Percentiles rank a stretch among this genome's conserved stretches.
phyloP scores from a whole-genome alignment of 129 eudicot species.

The Oenanthe sinensis region DNA sequence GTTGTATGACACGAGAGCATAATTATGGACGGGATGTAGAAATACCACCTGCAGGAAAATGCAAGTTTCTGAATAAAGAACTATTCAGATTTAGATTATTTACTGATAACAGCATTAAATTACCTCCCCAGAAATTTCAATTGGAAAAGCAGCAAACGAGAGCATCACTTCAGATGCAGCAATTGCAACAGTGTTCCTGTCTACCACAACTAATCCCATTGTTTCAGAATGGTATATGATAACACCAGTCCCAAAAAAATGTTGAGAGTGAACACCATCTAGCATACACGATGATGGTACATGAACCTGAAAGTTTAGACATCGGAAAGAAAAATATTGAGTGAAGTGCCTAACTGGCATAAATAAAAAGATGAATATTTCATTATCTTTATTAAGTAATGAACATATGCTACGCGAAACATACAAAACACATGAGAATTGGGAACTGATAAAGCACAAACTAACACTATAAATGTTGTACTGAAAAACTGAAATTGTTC shows the following conservation, averaged over 20 bases:
- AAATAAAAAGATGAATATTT: background rate
- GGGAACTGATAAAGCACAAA: background rate
- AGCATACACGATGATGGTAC: constrained; percentile 93
- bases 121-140: constrained; percentile 95
- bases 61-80: constrained; percentile 6
- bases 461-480: background rate
- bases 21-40: constrained; percentile 94
- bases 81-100: background rate
- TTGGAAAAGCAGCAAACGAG: constrained; percentile 93
- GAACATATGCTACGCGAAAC: background rate
- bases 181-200: constrained; percentile 86
- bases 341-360: background rate
- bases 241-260: constrained; percentile 90
- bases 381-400: background rate
- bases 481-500: no score
- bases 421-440: background rate
- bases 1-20: constrained; percentile 80
- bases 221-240: constrained; percentile 79
- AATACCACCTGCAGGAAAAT: constrained; percentile 58
- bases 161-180: constrained; percentile 88
- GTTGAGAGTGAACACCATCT: constrained; percentile 96
- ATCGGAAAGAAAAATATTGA: constrained; percentile 1
- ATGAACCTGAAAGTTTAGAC: constrained; percentile 54
- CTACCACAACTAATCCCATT: constrained; percentile 85
- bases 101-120: background rate